phyloP scores from a whole-genome alignment of 257 asterid species.

The Fraxinus quadrangulata region DNA sequence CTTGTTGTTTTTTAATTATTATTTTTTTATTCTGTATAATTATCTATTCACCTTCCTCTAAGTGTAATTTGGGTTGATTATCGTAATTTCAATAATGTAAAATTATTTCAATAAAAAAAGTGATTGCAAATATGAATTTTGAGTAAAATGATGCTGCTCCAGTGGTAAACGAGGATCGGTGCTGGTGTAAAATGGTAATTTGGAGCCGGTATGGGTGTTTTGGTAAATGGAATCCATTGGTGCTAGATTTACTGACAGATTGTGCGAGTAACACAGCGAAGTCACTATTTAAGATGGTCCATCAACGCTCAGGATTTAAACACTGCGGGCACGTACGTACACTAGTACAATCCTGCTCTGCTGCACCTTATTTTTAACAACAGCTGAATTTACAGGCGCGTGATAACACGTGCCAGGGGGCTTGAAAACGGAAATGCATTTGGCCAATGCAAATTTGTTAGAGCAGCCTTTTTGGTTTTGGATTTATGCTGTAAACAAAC shows the following conservation, averaged over 20 bases:
- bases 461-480: background rate
- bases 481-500: background rate
- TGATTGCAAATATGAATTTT: too few relatives aligned
- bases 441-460: background rate
- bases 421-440: background rate
- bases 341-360: background rate
- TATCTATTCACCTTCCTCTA: too few relatives aligned
- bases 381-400: background rate
- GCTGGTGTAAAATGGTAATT: background rate
- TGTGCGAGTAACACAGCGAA: background rate
- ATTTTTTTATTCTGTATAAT: too few relatives aligned
- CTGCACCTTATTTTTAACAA: background rate
- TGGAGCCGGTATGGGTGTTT: background rate
- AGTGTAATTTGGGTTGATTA: too few relatives aligned
- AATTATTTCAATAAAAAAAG: too few relatives aligned
- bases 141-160: too few relatives aligned
- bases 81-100: too few relatives aligned
- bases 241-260: conserved; percentile 1
- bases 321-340: background rate
- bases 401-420: background rate
- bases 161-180: too few relatives aligned
- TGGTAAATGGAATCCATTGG: background rate
- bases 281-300: background rate
- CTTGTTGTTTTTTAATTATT: too few relatives aligned
- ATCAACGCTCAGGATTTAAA: background rate